Evolutionary conservation across 441 rosid species (phyloP), one percentile per base, ranked within the genome.

Genomic region (Kokia cookei): DNA sequence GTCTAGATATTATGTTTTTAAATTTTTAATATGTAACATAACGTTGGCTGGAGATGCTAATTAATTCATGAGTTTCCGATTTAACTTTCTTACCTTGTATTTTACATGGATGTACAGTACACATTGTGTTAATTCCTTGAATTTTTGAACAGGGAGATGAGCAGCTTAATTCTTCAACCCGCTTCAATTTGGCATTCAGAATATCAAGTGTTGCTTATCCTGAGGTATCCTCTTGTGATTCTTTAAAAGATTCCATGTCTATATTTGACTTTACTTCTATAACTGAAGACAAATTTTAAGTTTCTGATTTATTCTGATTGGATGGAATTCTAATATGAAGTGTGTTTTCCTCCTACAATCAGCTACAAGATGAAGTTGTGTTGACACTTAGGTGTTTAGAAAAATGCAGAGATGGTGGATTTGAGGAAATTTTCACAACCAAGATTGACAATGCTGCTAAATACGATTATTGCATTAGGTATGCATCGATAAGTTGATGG

Each of bases 361-460:
- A 91, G 98, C 95, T 95, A 66, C 91, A 88, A 82, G 84, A 88
- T 43, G 98, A 95, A 87, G 95, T 91, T 80, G 82, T 87, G 72
- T 77, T 81, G 27, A 82, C 96, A 19, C 93, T 91, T 80, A 80
- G 76, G 77, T 93, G 96, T 84, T 79, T 90, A 70, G 89, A 78
- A 61, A 90, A 84, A 80, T 86, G 87, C 75, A 83, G 83, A 84
- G 93, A 90, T 85, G 84, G 89, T 79, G 98, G 96, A 22, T 93
- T 91, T 60, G 93, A 93, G 83, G 93, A 89, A 78, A 77, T 29
- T 29, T 29, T 95, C 73, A 81, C 87, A 75, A 90, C 93, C 55
- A 93, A 89, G 87, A 76, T 91, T 8, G 97, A 95, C 82, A 84
- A 83, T 82, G 88, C 93, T 81, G 83, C 90, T 75, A 95, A 87